These are phyloP conservation scores for Ophidiomyces ophidiicola DNA, from an alignment of 2,329 filamentous ascomycete genomes.

Conservation along the genomic window DNA sequence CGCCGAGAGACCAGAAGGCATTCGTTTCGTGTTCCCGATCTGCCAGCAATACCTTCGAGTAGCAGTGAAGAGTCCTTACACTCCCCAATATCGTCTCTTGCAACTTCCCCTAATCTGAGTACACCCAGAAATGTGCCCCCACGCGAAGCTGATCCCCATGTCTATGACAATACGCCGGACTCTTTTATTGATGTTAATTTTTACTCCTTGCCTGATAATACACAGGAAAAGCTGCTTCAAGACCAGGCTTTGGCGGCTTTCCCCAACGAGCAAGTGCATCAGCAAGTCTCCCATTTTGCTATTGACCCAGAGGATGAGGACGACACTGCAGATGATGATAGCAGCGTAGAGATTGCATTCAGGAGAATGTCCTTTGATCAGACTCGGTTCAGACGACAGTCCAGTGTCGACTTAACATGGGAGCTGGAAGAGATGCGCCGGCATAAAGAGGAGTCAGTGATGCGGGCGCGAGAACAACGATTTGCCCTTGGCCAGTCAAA, in stretches of 20 bases:
- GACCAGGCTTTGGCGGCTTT: slow-evolving; percentile 45
- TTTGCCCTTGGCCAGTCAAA: slow-evolving; percentile 16
- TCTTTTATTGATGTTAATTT: slow-evolving; percentile 44
- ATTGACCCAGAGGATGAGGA: slow-evolving; percentile 32
- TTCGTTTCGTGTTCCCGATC: slow-evolving; percentile 49
- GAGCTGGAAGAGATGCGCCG: slow-evolving; percentile 71
- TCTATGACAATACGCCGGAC: slow-evolving; percentile 56
- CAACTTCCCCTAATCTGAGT: slow-evolving; percentile 18
- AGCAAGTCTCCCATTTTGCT: slow-evolving; percentile 38
- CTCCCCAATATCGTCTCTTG: slow-evolving; percentile 19
- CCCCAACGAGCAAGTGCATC: slow-evolving; percentile 37
- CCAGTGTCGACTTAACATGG: slow-evolving; percentile 46
- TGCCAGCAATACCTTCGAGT: slow-evolving; percentile 51
- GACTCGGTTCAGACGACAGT: slow-evolving; percentile 31
- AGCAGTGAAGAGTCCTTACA: slow-evolving; percentile 39
- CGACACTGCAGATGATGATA: slow-evolving; percentile 22
- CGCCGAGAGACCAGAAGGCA: slow-evolving; percentile 35
- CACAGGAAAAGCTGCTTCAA: slow-evolving; percentile 66
- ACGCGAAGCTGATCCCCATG: slow-evolving; percentile 8
- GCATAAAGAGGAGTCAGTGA: slow-evolving; percentile 55
- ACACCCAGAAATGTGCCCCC: slow-evolving; percentile 15
- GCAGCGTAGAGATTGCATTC: slow-evolving; percentile 19
- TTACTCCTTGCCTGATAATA: slow-evolving; percentile 59
- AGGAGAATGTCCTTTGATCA: slow-evolving; percentile 21
- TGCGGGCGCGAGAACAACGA: slow-evolving; percentile 23